phyloP scores from a whole-genome alignment of 305 asterid genomes.

The Rubia peregrina region DNA sequence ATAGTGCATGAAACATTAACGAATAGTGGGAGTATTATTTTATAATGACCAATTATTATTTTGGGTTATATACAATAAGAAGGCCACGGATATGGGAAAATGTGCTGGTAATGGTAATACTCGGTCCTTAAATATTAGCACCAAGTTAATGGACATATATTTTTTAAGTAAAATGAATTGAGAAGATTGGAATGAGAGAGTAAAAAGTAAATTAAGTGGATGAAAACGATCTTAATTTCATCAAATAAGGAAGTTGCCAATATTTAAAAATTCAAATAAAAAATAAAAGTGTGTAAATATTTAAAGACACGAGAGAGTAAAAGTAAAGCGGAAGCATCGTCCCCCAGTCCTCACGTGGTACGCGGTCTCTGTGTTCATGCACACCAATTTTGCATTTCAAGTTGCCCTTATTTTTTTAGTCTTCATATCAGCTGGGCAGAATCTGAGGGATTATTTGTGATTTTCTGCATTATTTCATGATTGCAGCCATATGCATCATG shows the following conservation, averaged over 20 bases:
- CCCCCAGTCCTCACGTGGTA: constrained; percentile 7
- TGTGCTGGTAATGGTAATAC: too few species aligned
- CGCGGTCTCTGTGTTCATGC: background rate
- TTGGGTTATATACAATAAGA: background rate
- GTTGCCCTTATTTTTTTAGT: background rate
- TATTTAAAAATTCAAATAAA: too few species aligned
- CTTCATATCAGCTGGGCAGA: background rate
- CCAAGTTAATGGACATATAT: too few species aligned
- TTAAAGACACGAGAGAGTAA: too few species aligned
- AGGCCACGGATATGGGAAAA: background rate
- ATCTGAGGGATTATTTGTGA: constrained; percentile 17
- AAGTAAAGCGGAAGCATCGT: background rate
- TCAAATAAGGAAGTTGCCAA: too few species aligned
- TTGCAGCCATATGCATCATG: constrained; percentile 2
- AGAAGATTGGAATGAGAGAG: too few species aligned
- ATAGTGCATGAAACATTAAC: background rate
- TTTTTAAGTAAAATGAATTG: too few species aligned
- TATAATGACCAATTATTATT: background rate
- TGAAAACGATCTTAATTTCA: too few species aligned
- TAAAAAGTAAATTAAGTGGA: too few species aligned
- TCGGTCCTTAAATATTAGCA: too few species aligned
- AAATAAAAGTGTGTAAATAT: too few species aligned
- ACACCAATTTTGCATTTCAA: background rate
- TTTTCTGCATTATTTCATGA: constrained; percentile 2
- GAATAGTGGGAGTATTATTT: background rate